Evolutionary conservation across 2,329 filamentous ascomycete species (phyloP).

Genomic region (Beauveria brongniartii): DNA sequence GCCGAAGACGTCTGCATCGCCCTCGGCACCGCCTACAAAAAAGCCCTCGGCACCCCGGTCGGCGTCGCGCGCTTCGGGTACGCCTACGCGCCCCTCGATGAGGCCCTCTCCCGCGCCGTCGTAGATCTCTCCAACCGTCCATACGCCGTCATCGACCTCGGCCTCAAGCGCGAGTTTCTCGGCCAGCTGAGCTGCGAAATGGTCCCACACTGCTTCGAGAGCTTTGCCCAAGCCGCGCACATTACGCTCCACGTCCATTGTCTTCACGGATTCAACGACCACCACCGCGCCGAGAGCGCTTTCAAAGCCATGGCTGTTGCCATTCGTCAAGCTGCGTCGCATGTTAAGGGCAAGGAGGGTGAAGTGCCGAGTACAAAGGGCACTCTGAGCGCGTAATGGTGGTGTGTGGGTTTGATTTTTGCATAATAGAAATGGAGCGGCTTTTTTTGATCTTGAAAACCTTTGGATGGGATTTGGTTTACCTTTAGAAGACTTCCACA

Average conservation of each 20-base stretch:
- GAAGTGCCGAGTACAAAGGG: slow-evolving; percentile 97
- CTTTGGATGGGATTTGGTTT: background rate
- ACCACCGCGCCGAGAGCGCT: slow-evolving; percentile 90
- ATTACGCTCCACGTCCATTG: slow-evolving; percentile 95
- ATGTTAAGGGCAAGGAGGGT: slow-evolving; percentile 72
- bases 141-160: slow-evolving; percentile 74
- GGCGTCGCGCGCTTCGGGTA: slow-evolving; percentile 86
- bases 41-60: slow-evolving; percentile 66
- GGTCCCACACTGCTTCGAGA: slow-evolving; percentile 92
- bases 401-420: background rate
- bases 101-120: slow-evolving; percentile 87
- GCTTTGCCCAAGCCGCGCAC: slow-evolving; percentile 83
- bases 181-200: slow-evolving; percentile 92
- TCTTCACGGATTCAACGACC: slow-evolving; percentile 84
- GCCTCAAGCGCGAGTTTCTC: slow-evolving; percentile 83
- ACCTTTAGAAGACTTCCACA: background rate
- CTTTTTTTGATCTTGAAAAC: background rate
- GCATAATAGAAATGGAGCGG: background rate
- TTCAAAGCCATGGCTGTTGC: slow-evolving; percentile 95
- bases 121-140: slow-evolving; percentile 92
- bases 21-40: slow-evolving; percentile 76
- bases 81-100: slow-evolving; percentile 89
- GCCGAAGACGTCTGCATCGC: slow-evolving; percentile 93
- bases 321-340: slow-evolving; percentile 65
- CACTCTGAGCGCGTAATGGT: slow-evolving; percentile 56